Percentiles rank a stretch among this genome's conserved stretches.
Conservation (phyloP, 148 eudicot genomes). For the Camellia lanceoleosa region DNA sequence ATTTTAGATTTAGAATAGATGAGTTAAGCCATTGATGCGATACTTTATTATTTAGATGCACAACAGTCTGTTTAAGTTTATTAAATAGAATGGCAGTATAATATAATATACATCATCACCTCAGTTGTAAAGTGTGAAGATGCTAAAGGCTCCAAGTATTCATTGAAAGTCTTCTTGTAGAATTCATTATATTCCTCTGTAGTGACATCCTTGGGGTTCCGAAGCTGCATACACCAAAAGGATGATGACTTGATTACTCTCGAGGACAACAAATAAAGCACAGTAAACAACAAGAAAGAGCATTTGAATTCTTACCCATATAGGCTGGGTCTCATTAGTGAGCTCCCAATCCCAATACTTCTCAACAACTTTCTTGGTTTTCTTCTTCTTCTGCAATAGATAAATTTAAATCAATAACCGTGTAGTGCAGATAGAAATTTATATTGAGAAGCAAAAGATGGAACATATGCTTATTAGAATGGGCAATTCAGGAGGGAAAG, state of each 20-base stretch:
- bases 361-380: slow-evolving; percentile 93
- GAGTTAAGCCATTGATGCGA: neutral
- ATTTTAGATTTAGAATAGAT: neutral
- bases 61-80: neutral
- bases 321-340: slow-evolving; percentile 92
- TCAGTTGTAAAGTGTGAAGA: slow-evolving; percentile 96
- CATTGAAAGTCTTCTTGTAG: slow-evolving; percentile 82
- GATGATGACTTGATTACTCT: neutral
- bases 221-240: slow-evolving; percentile 51
- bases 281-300: neutral
- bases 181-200: slow-evolving; percentile 92
- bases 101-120: slow-evolving; percentile 35
- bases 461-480: neutral
- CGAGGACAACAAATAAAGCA: neutral
- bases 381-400: slow-evolving; percentile 72
- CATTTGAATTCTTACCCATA: slow-evolving; percentile 65
- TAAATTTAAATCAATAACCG: neutral
- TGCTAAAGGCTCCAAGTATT: slow-evolving; percentile 89
- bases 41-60: slow-evolving; percentile 5
- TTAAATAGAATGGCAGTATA: neutral
- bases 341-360: slow-evolving; percentile 98
- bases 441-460: neutral
- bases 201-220: slow-evolving; percentile 86
- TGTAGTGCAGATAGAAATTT: neutral
- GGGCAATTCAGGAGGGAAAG: neutral